Conservation (phyloP, 192 early-diverging fungal species). For the Cladochytrium replicatum region DNA sequence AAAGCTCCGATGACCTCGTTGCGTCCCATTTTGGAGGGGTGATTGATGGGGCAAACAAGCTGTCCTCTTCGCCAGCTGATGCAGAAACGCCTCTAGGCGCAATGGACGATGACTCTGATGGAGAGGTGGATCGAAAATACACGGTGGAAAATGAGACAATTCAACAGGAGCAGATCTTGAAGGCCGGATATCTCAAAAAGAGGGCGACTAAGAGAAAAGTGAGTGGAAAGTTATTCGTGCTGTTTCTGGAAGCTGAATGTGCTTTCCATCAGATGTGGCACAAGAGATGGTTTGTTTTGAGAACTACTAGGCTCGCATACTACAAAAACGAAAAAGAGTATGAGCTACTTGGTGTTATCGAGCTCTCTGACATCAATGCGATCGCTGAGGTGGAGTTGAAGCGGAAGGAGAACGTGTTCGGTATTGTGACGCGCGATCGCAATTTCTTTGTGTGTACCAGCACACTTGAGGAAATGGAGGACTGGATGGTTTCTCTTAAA, state of each 20-base stretch:
- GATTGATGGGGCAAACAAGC: constrained; percentile 3
- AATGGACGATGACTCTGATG: constrained; percentile 11
- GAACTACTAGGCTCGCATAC: constrained; percentile 66
- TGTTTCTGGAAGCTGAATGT: constrained; percentile 1
- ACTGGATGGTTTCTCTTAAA: constrained; percentile 44
- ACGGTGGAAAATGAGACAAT: too few relatives aligned
- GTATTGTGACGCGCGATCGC: constrained; percentile 60
- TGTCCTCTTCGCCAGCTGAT: too few relatives aligned
- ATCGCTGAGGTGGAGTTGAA: constrained; percentile 62
- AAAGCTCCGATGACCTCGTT: constrained; percentile 18
- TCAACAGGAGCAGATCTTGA: constrained; percentile 15
- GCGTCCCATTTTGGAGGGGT: background rate
- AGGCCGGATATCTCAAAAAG: constrained; percentile 32
- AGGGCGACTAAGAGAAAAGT: constrained; percentile 36
- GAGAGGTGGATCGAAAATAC: too few relatives aligned
- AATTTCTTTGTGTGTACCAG: constrained; percentile 62
- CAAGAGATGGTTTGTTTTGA: constrained; percentile 75
- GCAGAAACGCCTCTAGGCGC: constrained; percentile 6
- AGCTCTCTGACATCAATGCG: constrained; percentile 57
- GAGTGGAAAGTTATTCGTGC: too few relatives aligned
- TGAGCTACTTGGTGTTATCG: constrained; percentile 62
- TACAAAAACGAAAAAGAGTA: constrained; percentile 85
- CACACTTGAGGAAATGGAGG: constrained; percentile 44
- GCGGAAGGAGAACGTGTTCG: constrained; percentile 59
- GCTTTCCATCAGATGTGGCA: constrained; percentile 66